Base-by-base conservation (phyloP, 371 early-diverging fungal species). In the Mortierella sp. region DNA sequence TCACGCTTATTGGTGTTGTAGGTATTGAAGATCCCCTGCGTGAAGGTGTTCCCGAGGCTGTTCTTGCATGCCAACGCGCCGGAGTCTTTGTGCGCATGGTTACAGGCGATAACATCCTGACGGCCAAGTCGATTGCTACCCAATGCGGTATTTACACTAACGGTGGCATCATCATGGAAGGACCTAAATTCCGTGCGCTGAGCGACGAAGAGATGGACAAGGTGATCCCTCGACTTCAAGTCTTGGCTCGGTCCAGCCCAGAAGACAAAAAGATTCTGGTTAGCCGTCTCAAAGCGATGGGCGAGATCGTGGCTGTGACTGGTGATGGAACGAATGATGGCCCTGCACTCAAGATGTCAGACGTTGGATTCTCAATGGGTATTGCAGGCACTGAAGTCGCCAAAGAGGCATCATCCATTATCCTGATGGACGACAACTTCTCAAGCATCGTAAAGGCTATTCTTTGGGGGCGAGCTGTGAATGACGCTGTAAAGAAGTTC, bases 11-110 rank as follows among this genome's bases (percentile, higher is more conserved):
- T 13, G 89, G 91, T n/a, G 83, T 94, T 3, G 85, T 93, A 9
- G 93, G 93, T 48, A 90, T 95, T 57, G 92, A 92, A 68, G 95
- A 95, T 83, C 94, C 93, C 1, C 77, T 94, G 4, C 86, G 95
- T 22, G 83, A 83, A 6, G 92, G 91, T 61, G 94, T 95, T 3
- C 81, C 85, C 13, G 90, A 92, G 19, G 92, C 93, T 16, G 92
- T 94, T 11, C 65, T 74, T 13, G 78, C 75, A 0, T 94, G 93
- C 70, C 88, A 91, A 65, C 76, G 85, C 24, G 96, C 96, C 16
- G 96, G 96, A 21, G 92, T 96, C 1, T 84, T 86, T 69, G 93
- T 96, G 4, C 89, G 93, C 4, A 96, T 96, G 95, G 94, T 96
- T 5, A 95, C 95, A 10, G 95, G 95, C 50, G 95, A 95, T 74